Base-by-base conservation (phyloP, 805 yeast genomes). In the Candida railenensis region DNA sequence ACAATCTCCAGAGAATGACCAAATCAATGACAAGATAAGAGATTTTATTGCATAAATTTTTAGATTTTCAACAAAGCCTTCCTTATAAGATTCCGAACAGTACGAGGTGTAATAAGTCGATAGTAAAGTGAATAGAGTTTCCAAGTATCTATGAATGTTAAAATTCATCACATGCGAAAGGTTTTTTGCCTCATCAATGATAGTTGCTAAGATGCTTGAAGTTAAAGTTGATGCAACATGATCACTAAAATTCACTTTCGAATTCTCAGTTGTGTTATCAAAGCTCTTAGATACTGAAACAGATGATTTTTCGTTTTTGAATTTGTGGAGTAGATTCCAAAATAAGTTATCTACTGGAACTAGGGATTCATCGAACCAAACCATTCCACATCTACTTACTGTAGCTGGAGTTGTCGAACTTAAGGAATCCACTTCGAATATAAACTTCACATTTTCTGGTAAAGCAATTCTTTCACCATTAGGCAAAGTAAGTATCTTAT, bases 351-450 rank as follows among this genome's bases (percentile, higher is more conserved):
- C 53, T 4, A 52, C 19, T 3, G 54, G 30, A 7, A 67, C 56
- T 16, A 64, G 48, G 0, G 63, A 52, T 2, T 44, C 16, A n/a
- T 81, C 83, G 53, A 88, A 66, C 84, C 90, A 87, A 1, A 91
- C 70, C 78, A 92, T 82, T 3, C 96, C 96, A 72, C 97, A 91
- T 61, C 98, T 78, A 63, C 94, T 88, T 20, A 92, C 78, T 0
- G 98, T 92, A 0, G 98, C 98, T 0, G 89, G 89, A 0, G 98
- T 92, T 0, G 96, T 87, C 53, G 78, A 69, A 2, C 66, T 61
- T 44, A 92, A 63, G 39, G 63, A 72, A 41, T 85, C 85, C 3
- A 87, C 89, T 58, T 92, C 98, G 66, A 92, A 90, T 0, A 90
- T 54, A 11, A 92, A 59, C 19, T 79, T 73, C 3, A 89, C 74